phyloP scores from a whole-genome alignment of 2,329 filamentous ascomycete genomes.

The Bretziella fagacearum region DNA sequence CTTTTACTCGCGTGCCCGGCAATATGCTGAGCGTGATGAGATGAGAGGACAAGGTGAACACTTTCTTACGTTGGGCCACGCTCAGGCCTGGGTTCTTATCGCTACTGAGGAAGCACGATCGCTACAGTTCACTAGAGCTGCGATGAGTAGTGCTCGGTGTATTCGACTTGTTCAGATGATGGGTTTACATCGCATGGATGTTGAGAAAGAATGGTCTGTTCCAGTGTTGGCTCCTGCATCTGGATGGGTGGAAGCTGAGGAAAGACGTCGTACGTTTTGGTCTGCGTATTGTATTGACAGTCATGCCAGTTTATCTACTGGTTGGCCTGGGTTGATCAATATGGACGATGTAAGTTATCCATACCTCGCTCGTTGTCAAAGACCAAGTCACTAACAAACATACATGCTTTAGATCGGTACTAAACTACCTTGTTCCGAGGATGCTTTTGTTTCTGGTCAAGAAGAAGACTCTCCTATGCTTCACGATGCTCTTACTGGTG shows the following conservation, averaged over 20 bases:
- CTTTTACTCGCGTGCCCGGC: constrained; percentile 66
- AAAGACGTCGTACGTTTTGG: constrained; percentile 77
- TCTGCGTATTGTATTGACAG: constrained; percentile 65
- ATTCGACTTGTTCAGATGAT: constrained; percentile 65
- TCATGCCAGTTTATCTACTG: constrained; percentile 75
- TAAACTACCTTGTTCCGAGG: constrained; percentile 63
- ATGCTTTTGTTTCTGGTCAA: constrained; percentile 52
- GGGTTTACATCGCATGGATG: constrained; percentile 65
- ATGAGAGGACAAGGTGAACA: constrained; percentile 64
- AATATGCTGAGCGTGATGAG: constrained; percentile 71
- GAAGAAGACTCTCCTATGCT: constrained; percentile 47
- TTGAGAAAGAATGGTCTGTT: constrained; percentile 46
- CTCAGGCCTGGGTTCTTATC: constrained; percentile 64
- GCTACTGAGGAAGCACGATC: constrained; percentile 66
- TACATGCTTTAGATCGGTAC: constrained; percentile 46
- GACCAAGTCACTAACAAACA: constrained; percentile 13
- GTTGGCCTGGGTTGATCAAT: constrained; percentile 73
- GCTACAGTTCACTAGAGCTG: constrained; percentile 72
- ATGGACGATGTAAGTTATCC: constrained; percentile 40
- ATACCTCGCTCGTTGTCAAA: background rate
- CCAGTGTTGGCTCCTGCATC: constrained; percentile 55
- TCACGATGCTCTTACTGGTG: constrained; percentile 43
- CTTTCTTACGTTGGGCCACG: constrained; percentile 62
- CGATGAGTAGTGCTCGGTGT: constrained; percentile 59
- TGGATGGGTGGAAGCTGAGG: constrained; percentile 62